These are phyloP conservation scores for Geosmithia putterillii DNA, from an alignment of 2,329 filamentous ascomycete species.

Conservation along the genomic window DNA sequence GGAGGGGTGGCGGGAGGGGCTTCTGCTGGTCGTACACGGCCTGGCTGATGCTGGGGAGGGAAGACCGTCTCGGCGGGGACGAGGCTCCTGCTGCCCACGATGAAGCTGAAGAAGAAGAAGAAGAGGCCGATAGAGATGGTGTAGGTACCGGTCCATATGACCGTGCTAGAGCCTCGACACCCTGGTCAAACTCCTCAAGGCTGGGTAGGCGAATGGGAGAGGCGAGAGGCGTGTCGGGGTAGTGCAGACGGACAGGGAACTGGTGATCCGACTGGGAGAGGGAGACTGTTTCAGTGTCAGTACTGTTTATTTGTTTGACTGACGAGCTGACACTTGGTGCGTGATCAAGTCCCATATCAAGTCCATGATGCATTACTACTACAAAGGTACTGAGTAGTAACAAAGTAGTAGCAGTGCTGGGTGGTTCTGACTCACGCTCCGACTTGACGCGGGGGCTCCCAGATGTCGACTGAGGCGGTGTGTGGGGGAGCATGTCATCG, in stretches of 20 bases:
- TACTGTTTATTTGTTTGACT: too few relatives aligned
- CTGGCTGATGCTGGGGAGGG: background rate
- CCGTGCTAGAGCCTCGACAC: slow-evolving; percentile 18
- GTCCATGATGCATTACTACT: too few relatives aligned
- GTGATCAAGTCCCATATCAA: too few relatives aligned
- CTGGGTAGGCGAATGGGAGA: slow-evolving; percentile 18
- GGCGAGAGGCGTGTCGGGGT: slow-evolving; percentile 2
- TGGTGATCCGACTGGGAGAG: slow-evolving; percentile 7
- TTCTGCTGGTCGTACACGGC: background rate
- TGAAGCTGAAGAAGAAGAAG: background rate
- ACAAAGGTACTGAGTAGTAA: slow-evolving; percentile 6
- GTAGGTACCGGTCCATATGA: slow-evolving; percentile 1
- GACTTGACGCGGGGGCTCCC: slow-evolving; percentile 3
- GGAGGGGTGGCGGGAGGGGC: background rate
- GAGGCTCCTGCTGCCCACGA: background rate
- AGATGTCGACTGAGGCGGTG: slow-evolving; percentile 4
- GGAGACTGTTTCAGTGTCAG: too few relatives aligned
- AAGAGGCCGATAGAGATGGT: too few relatives aligned
- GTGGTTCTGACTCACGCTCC: slow-evolving; percentile 1
- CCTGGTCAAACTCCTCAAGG: slow-evolving; percentile 23
- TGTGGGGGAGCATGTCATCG: slow-evolving; percentile 1
- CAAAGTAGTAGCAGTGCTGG: background rate
- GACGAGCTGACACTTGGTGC: too few relatives aligned
- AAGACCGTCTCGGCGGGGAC: background rate
- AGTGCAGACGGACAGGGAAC: slow-evolving; percentile 6